Percentiles rank a stretch among this genome's conserved stretches.
phyloP scores from a whole-genome alignment of 2,329 filamentous ascomycete species.

The Sporothrix inflata region DNA sequence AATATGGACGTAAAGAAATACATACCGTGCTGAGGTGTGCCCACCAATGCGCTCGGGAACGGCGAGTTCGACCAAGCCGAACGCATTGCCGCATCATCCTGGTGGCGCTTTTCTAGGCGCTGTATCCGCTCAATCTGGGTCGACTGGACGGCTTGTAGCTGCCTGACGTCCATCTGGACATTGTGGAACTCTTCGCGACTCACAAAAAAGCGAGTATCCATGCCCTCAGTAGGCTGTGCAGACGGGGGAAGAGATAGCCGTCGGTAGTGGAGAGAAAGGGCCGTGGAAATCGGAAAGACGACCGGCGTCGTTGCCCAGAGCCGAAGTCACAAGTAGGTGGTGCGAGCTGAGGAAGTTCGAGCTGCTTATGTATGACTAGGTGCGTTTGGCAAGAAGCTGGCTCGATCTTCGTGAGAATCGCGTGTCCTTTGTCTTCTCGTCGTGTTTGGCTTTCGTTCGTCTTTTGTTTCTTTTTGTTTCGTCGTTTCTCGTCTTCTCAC shows the following conservation, averaged over 20 bases:
- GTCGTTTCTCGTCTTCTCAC: neutral
- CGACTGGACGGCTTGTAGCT: constrained; percentile 65
- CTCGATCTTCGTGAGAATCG: neutral
- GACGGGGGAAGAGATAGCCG: constrained; percentile 17
- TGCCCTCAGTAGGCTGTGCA: constrained; percentile 44
- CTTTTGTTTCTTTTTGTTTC: neutral
- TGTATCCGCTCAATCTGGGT: constrained; percentile 65
- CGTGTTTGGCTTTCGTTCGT: neutral
- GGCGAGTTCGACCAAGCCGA: constrained; percentile 91
- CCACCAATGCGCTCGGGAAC: constrained; percentile 82
- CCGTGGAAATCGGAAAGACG: neutral
- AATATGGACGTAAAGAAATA: constrained; percentile 2
- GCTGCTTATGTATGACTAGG: neutral
- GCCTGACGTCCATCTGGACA: constrained; percentile 72
- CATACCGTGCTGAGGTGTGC: constrained; percentile 85
- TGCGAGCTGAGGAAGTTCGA: neutral
- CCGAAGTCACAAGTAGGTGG: neutral
- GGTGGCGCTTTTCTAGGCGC: constrained; percentile 67
- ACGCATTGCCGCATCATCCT: constrained; percentile 70
- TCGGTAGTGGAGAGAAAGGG: neutral
- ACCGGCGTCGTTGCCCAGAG: neutral
- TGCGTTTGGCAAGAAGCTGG: neutral
- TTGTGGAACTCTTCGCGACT: constrained; percentile 67
- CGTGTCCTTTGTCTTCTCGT: neutral
- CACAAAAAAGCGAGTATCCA: constrained; percentile 65